Conservation (phyloP, 2,329 filamentous ascomycete species). For the Teratosphaeria zuluensis region DNA sequence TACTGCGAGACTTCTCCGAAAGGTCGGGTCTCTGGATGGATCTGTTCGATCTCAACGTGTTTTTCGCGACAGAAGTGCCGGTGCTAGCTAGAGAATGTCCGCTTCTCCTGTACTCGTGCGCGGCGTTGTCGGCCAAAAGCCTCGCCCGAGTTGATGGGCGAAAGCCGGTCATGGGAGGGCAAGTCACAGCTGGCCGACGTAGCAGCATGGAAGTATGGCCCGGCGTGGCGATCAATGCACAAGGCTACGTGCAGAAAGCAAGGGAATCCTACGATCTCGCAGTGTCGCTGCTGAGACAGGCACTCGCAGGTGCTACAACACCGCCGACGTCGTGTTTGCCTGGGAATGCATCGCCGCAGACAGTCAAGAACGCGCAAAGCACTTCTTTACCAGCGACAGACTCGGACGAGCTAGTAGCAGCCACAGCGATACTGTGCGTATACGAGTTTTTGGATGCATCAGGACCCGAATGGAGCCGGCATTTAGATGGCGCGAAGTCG, state of each 20-base stretch:
- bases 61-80: conserved; percentile 52
- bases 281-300: conserved; percentile 24
- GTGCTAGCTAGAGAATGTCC: conserved; percentile 44
- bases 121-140: conserved; percentile 53
- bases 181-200: conserved; percentile 21
- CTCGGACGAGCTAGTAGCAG: conserved; percentile 53
- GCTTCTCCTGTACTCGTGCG: conserved; percentile 44
- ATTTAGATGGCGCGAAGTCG: conserved; percentile 56
- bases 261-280: conserved; percentile 49
- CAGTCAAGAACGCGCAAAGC: conserved; percentile 11
- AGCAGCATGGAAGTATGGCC: conserved; percentile 44
- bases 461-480: conserved; percentile 52
- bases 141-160: conserved; percentile 44
- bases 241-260: conserved; percentile 47
- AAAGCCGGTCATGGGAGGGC: conserved; percentile 42
- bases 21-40: conserved; percentile 51
- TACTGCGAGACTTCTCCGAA: conserved; percentile 51
- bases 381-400: conserved; percentile 29
- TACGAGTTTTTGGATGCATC: conserved; percentile 61
- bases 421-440: conserved; percentile 56
- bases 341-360: conserved; percentile 14
- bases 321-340: conserved; percentile 18
- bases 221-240: conserved; percentile 24
- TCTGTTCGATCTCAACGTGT: conserved; percentile 47
- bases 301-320: conserved; percentile 19